Evolutionary conservation across 139 green algal species (phyloP), one percentile per base, ranked within the genome.

Genomic region (Monoraphidium neglectum): DNA sequence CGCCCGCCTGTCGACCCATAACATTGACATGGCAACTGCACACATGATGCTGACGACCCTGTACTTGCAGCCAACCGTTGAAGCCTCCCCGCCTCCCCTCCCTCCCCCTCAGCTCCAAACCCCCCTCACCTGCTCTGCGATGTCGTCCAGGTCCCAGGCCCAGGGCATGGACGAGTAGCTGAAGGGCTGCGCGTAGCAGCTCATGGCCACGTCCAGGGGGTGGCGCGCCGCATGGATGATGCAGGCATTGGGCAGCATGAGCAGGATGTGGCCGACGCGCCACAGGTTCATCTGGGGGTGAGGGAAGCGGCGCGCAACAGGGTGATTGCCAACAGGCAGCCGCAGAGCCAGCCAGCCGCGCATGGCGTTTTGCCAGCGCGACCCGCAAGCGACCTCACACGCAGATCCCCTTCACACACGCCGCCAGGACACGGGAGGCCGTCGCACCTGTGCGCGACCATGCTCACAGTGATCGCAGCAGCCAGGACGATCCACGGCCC

Each of bases 101-200:
- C n/a, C n/a, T n/a, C n/a, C n/a, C n/a, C n/a, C n/a, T n/a, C n/a
- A n/a, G n/a, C n/a, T n/a, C 43, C 62, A 82, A 33, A 33, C 47
- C 64, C 76, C 76, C 26, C 76, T 76, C 37, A 76, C 61, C 30
- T 79, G 70, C 12, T 37, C 37, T 3, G 78, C 71, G 24, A 79
- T 76, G 49, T 85, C 71, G 1, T 40, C n/a, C 24, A 94, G 75
- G 62, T 89, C 71, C 77, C 82, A 90, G 0, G 89, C 82, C 90
- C 90, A 95, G 3, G 83, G 62, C 18, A 87, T 72, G 5, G 84
- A 85, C 1, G 77, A 63, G 61, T 88, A 88, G 33, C 87, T 86
- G 79, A 95, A 96, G 5, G 91, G 89, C 79, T 95, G 89, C 13
- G 77, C 80, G 69, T 79, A 94, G 87, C 90, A 94, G 26, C 84